Evolutionary conservation across 768 basidiomycete genomes (phyloP).

Genomic region (Collybiopsis confluens): DNA sequence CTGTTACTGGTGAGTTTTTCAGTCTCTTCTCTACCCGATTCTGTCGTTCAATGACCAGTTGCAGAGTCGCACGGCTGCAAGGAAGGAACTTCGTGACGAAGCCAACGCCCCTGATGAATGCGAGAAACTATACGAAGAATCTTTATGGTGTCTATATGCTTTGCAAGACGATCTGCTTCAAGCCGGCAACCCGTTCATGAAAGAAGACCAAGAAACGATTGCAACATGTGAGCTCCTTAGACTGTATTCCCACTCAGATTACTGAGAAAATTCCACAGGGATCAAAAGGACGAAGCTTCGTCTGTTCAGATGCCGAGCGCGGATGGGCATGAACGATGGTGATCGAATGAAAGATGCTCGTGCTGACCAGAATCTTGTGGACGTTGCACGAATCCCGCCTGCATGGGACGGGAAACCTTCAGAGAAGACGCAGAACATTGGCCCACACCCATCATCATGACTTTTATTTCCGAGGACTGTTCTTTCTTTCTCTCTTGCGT

Average conservation of each 20-base stretch:
- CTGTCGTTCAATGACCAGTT: neutral
- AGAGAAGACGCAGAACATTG: conserved; percentile 4
- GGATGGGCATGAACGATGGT: conserved; percentile 72
- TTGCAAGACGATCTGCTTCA: conserved; percentile 86
- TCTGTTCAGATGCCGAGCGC: conserved; percentile 69
- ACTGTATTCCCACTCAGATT: conserved; percentile 5
- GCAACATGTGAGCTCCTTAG: conserved; percentile 54
- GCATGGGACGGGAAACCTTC: conserved; percentile 61
- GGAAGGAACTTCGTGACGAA: conserved; percentile 84
- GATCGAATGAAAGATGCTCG: conserved; percentile 74
- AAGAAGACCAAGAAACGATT: conserved; percentile 77
- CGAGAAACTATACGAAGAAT: conserved; percentile 92
- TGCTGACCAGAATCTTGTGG: conserved; percentile 75
- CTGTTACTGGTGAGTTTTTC: conserved; percentile 66
- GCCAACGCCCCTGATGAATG: conserved; percentile 75
- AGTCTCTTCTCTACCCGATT: neutral
- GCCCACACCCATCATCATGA: neutral
- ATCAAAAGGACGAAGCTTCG: conserved; percentile 83
- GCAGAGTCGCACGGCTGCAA: conserved; percentile 89
- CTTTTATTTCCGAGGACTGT: neutral
- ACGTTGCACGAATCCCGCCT: conserved; percentile 64
- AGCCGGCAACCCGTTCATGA: conserved; percentile 78
- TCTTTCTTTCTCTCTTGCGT: neutral
- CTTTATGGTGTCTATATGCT: conserved; percentile 89
- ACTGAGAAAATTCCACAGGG: conserved; percentile 38